phyloP scores from a whole-genome alignment of 2,329 filamentous ascomycete species.

The Cercospora berteroae region DNA sequence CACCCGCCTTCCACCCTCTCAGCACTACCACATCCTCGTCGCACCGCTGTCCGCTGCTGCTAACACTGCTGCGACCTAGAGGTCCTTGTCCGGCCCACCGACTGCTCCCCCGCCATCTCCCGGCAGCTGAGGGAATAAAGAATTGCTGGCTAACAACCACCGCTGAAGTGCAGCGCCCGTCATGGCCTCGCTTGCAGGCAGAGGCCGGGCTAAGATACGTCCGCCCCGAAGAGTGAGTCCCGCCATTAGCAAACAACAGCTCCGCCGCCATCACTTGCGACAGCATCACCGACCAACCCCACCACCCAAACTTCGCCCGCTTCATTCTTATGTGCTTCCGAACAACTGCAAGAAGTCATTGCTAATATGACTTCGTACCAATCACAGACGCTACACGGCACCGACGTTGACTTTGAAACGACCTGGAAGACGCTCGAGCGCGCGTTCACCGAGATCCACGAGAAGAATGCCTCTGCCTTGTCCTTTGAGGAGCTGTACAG shows the following conservation, averaged over 20 bases:
- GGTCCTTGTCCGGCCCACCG: background rate
- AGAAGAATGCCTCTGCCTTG: conserved; percentile 81
- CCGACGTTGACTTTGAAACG: conserved; percentile 75
- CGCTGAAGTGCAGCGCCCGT: background rate
- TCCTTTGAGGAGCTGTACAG: conserved; percentile 97
- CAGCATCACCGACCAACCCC: conserved; percentile 15
- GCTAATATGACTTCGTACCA: conserved; percentile 2
- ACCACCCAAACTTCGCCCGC: conserved; percentile 47
- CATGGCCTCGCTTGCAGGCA: conserved; percentile 50
- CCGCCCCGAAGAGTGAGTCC: conserved; percentile 64
- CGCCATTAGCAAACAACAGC: conserved; percentile 20
- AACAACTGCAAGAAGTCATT: background rate
- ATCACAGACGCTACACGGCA: conserved; percentile 57
- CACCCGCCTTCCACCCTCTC: background rate
- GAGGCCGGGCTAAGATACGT: conserved; percentile 62
- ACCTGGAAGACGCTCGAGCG: conserved; percentile 75
- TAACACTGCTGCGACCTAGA: background rate
- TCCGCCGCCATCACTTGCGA: background rate
- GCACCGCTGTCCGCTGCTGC: background rate
- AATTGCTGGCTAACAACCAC: background rate
- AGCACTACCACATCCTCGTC: background rate
- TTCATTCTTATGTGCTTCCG: background rate
- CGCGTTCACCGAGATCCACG: conserved; percentile 84
- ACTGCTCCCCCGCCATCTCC: background rate
- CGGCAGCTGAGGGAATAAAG: conserved; percentile 6